phyloP scores from a whole-genome alignment of 441 rosid species.

The Corymbia citriodora region DNA sequence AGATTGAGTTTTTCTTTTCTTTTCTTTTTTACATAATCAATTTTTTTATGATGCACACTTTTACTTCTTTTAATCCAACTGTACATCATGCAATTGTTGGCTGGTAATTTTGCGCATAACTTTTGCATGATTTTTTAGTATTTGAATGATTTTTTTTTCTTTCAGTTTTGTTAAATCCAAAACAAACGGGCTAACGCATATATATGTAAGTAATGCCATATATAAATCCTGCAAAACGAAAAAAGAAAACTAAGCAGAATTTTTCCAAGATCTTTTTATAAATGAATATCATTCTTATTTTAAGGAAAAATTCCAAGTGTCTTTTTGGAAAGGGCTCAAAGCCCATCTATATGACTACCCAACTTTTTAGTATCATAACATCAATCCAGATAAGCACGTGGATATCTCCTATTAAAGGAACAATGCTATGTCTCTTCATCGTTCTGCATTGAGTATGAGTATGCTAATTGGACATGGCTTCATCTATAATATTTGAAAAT shows the following conservation, averaged over 20 bases:
- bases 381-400: not conserved
- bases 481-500: not conserved
- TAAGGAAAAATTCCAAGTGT: not conserved
- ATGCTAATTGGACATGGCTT: not conserved
- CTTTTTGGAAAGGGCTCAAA: not conserved
- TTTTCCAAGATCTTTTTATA: not conserved
- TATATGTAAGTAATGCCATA: not conserved
- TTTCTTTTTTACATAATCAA: not conserved
- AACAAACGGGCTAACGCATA: not conserved
- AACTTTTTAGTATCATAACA: not conserved
- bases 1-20: not conserved
- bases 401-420: not conserved
- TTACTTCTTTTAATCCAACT: not conserved
- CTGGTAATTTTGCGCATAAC: not conserved
- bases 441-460: not conserved
- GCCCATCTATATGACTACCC: not conserved
- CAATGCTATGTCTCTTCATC: not conserved
- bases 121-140: not conserved
- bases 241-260: not conserved
- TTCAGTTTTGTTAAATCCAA: not conserved
- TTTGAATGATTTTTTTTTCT: not conserved
- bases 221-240: not conserved
- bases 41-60: not conserved
- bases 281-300: not conserved
- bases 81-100: not conserved